Conservation (phyloP, 2,329 filamentous ascomycete species). For the Albifimbria verrucaria region DNA sequence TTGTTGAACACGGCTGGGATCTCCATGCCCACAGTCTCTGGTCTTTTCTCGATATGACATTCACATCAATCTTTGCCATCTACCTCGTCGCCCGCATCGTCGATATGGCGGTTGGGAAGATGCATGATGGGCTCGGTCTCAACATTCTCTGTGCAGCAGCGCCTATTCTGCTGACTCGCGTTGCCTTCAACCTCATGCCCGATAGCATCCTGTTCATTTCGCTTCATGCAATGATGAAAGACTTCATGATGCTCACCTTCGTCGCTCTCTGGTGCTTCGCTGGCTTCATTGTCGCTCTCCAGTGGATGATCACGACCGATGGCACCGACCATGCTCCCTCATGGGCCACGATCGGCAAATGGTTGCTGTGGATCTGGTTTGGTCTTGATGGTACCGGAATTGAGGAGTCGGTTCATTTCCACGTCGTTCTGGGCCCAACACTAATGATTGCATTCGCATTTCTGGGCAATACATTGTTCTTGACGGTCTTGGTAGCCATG, state of each 20-base stretch:
- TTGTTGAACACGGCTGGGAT: conserved; percentile 63
- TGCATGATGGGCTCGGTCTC: conserved; percentile 49
- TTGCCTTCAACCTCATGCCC: conserved; percentile 71
- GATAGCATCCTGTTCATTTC: conserved; percentile 76
- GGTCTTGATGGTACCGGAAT: conserved; percentile 63
- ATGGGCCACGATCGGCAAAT: conserved; percentile 62
- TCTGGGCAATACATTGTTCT: conserved; percentile 70
- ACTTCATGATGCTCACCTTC: conserved; percentile 65
- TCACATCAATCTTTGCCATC: conserved; percentile 57
- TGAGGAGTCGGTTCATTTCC: conserved; percentile 53
- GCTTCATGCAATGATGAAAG: conserved; percentile 69
- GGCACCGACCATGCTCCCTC: conserved; percentile 25
- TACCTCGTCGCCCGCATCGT: conserved; percentile 61
- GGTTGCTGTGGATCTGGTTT: conserved; percentile 81
- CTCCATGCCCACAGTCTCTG: conserved; percentile 73
- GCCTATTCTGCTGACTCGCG: conserved; percentile 65
- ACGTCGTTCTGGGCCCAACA: conserved; percentile 63
- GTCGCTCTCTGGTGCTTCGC: conserved; percentile 68
- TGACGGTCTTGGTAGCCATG: conserved; percentile 72
- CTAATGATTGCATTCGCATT: conserved; percentile 73
- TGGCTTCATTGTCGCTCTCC: conserved; percentile 66
- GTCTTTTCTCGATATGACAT: conserved; percentile 72
- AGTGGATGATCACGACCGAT: conserved; percentile 52
- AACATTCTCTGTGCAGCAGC: conserved; percentile 65
- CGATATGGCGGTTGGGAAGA: conserved; percentile 43